Evolutionary conservation across 2,329 filamentous ascomycete species (phyloP).

Genomic region (Alternaria dauci): DNA sequence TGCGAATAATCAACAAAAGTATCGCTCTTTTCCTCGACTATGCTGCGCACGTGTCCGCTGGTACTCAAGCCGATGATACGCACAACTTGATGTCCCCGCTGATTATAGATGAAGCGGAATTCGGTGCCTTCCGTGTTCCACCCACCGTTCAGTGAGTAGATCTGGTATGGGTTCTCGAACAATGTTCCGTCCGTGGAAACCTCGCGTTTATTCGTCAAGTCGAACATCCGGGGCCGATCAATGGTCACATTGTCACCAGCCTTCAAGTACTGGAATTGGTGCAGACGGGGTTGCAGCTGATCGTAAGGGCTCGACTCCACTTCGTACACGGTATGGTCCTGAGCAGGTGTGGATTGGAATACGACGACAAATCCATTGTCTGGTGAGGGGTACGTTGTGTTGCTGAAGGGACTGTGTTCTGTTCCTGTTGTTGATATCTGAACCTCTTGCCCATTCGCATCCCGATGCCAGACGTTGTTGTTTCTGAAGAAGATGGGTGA

Average conservation of each 20-base stretch:
- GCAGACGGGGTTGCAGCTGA: conserved; percentile 29
- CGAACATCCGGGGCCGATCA: conserved; percentile 32
- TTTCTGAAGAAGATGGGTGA: conserved; percentile 27
- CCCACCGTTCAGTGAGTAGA: conserved; percentile 13
- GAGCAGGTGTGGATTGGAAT: conserved; percentile 29
- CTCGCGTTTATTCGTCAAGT: conserved; percentile 27
- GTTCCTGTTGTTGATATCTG: conserved; percentile 33
- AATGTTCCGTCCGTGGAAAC: conserved; percentile 25
- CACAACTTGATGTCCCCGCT: conserved; percentile 33
- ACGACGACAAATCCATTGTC: conserved; percentile 28
- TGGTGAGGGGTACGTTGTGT: conserved; percentile 27
- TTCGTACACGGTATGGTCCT: conserved; percentile 27
- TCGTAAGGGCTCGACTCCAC: conserved; percentile 33
- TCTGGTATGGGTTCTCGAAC: conserved; percentile 29
- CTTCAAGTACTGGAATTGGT: conserved; percentile 29
- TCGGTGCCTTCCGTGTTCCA: conserved; percentile 35
- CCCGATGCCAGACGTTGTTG: conserved; percentile 35
- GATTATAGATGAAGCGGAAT: conserved; percentile 35
- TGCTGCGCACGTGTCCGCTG: conserved; percentile 26
- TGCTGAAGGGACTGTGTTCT: conserved; percentile 26
- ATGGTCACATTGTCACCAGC: conserved; percentile 31
- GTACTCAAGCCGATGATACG: conserved; percentile 34
- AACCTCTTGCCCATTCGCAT: conserved; percentile 22
- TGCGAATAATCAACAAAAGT: conserved; percentile 36
- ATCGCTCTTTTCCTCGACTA: conserved; percentile 35